Evolutionary conservation across 2,329 filamentous ascomycete genomes (phyloP), one percentile per base, ranked within the genome.

Genomic region (Capronia epimyces): DNA sequence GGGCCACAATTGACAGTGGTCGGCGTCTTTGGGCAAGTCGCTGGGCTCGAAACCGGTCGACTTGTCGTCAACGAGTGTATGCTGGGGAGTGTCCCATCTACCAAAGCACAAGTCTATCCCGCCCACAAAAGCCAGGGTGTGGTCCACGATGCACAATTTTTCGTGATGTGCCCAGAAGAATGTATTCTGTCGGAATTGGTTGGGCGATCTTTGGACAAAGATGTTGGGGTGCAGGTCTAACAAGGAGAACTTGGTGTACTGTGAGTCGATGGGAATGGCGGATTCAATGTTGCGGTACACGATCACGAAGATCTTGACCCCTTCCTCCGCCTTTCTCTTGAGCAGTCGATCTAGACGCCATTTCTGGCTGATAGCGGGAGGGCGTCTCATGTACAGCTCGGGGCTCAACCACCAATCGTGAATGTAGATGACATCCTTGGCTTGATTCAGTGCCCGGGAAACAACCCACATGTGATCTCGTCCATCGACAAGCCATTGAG

Each of bases 401-500:
- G 93, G 93, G 61, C 88, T 96, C 34, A 98, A 73, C 93, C 93
- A 98, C 93, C 93, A 98, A 68, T 97, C 93, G 67, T 98, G 93
- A 56, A 98, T 97, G 69, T 97, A 97, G 61, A 98, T 91, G 55
- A 97, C 91, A 71, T 97, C 93, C 63, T 88, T 88, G 7, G 93
- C 93, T 82, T 96, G 95, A 66, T 89, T 93, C 63, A 98, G 94
- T 10, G 93, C 93, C 58, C 91, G 82, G 9, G 91, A 97, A 6
- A 97, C 89, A 66, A 96, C 95, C 93, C 93, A 98, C 91, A 97
- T 97, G 74, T 97, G 94, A 67, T 98, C 93, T 60, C 93, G 82
- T 13, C 88, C 93, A 69, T 98, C 93, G 0, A 98, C 91, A 7
- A 98, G 79, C 90, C 91, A 97, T 64, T 96, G 89, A 1, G 90